These are phyloP conservation scores for Monosporascus sp. DNA, from an alignment of 2,329 filamentous ascomycete genomes.

Conservation along the genomic window DNA sequence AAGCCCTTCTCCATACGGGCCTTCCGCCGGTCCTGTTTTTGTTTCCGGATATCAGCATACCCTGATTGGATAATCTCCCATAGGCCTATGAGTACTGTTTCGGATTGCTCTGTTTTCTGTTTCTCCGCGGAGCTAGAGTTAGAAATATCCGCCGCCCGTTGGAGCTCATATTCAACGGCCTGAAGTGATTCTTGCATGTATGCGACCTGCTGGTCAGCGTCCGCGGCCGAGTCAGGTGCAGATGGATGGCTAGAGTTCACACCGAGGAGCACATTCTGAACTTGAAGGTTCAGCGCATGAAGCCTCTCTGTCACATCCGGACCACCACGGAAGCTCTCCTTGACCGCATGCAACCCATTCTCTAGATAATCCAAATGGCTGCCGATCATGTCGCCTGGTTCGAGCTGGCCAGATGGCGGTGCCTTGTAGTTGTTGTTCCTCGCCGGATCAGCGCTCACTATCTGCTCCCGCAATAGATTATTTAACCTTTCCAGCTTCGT, in stretches of 20 bases:
- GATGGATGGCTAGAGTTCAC: conserved; percentile 45
- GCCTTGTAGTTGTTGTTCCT: conserved; percentile 41
- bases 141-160: conserved; percentile 27
- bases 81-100: conserved; percentile 45
- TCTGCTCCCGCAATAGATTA: conserved; percentile 58
- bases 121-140: conserved; percentile 25
- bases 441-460: conserved; percentile 57
- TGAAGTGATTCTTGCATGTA: conserved; percentile 61
- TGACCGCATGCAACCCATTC: conserved; percentile 55
- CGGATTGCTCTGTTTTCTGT: conserved; percentile 49
- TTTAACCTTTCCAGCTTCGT: conserved; percentile 64
- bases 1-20: conserved; percentile 51
- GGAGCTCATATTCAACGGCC: conserved; percentile 39
- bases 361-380: conserved; percentile 68
- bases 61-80: conserved; percentile 55
- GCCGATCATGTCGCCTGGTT: conserved; percentile 42
- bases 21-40: conserved; percentile 47
- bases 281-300: conserved; percentile 56
- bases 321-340: conserved; percentile 44
- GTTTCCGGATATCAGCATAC: conserved; percentile 49
- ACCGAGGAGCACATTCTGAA: conserved; percentile 52
- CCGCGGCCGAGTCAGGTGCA: conserved; percentile 52
- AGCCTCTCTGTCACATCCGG: conserved; percentile 50
- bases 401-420: conserved; percentile 34
- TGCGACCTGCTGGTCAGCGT: conserved; percentile 60